A percentile compares a stretch with the other conserved stretches of the same genome.
Conservation (phyloP, 345 rosid species). For the Kandelia obovata region DNA sequence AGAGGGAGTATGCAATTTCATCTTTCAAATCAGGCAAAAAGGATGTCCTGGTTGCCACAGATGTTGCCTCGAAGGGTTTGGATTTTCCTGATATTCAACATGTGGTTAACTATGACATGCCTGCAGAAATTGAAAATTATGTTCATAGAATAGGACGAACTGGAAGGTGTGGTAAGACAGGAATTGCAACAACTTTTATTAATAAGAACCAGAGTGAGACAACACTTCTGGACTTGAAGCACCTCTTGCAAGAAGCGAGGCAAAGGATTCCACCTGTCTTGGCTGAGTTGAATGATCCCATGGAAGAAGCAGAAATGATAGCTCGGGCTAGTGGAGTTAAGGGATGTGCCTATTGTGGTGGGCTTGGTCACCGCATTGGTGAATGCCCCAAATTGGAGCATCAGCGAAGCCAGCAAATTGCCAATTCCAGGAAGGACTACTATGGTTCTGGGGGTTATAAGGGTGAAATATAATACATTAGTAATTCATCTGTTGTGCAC, state of each 20-base stretch:
- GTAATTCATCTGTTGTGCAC: neutral
- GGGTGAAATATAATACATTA: conserved; percentile 56
- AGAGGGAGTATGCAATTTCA: conserved; percentile 81
- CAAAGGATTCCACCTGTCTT: conserved; percentile 93
- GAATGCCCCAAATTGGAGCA: conserved; percentile 92
- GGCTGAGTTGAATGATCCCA: conserved; percentile 84
- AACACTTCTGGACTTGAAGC: conserved; percentile 79
- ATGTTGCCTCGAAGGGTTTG: conserved; percentile 89
- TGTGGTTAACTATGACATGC: conserved; percentile 93
- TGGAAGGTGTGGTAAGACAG: conserved; percentile 91
- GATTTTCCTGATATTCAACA: conserved; percentile 94
- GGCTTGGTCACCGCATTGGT: conserved; percentile 81
- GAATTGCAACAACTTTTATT: conserved; percentile 88
- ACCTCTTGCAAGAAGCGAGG: conserved; percentile 83
- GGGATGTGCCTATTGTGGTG: conserved; percentile 96
- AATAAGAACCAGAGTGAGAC: conserved; percentile 95
- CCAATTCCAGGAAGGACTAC: conserved; percentile 77
- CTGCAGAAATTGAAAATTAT: conserved; percentile 87
- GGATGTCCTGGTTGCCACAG: conserved; percentile 89
- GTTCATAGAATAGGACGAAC: conserved; percentile 95
- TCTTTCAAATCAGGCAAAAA: conserved; percentile 81
- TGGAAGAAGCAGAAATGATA: conserved; percentile 74
- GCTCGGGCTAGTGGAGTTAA: conserved; percentile 72
- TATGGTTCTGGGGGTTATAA: conserved; percentile 90
- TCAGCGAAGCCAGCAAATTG: conserved; percentile 75